phyloP scores from a whole-genome alignment of 2,329 filamentous ascomycete species.

The Epichloe sp. region DNA sequence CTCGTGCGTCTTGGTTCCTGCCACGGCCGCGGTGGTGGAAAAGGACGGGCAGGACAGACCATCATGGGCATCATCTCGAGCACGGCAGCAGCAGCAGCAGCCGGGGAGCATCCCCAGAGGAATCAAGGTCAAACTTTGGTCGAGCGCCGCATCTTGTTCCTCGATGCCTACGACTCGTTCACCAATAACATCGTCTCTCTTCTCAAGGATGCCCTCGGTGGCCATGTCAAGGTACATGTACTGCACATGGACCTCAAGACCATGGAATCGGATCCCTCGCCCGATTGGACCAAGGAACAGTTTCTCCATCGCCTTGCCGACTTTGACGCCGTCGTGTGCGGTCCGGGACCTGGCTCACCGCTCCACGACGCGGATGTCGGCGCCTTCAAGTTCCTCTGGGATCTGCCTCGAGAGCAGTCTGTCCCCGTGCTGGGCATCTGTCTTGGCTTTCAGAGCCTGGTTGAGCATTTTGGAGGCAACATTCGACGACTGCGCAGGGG shows the following conservation, averaged over 20 bases:
- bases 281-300: conserved; percentile 33
- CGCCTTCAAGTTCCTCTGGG: conserved; percentile 67
- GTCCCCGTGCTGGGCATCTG: conserved; percentile 81
- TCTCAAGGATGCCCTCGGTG: conserved; percentile 55
- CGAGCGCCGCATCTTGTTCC: conserved; percentile 55
- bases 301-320: conserved; percentile 27
- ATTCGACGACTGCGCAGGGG: conserved; percentile 58
- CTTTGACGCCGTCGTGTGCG: conserved; percentile 79
- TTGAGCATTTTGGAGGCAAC: conserved; percentile 50
- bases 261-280: conserved; percentile 50
- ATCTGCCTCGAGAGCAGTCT: conserved; percentile 40
- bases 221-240: conserved; percentile 43
- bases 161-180: conserved; percentile 96
- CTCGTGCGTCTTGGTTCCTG: not conserved
- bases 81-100: not conserved
- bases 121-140: not conserved
- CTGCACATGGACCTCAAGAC: conserved; percentile 28
- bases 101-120: not conserved
- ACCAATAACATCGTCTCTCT: conserved; percentile 87
- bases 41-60: no score
- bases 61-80: conserved; percentile 1
- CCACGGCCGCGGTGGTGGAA: not conserved
- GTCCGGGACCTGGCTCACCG: conserved; percentile 81
- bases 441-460: conserved; percentile 76
- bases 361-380: conserved; percentile 63